Percentiles rank a stretch among this genome's conserved stretches.
phyloP scores from a whole-genome alignment of 805 yeast species.

The Schwanniomyces pseudopolymorphus region DNA sequence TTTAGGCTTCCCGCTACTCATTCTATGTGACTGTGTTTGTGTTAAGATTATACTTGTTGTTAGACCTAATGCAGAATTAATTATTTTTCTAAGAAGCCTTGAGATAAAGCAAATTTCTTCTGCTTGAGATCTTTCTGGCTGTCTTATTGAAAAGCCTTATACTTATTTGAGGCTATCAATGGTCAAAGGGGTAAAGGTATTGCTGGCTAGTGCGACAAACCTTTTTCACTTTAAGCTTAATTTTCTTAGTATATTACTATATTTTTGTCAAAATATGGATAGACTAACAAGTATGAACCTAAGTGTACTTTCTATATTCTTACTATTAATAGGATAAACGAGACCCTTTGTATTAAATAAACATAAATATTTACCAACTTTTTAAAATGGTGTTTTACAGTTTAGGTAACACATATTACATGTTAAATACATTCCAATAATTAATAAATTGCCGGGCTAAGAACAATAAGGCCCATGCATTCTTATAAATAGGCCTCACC shows the following conservation, averaged over 20 bases:
- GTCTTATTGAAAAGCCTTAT: neutral
- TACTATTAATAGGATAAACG: neutral
- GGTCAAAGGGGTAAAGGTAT: neutral
- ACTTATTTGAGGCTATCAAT: neutral
- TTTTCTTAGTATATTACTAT: neutral
- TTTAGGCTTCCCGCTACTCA: slow-evolving; percentile 27
- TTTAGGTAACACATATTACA: neutral
- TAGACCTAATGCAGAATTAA: neutral
- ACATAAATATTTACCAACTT: neutral
- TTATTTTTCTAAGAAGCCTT: neutral
- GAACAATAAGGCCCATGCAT: too few relatives aligned
- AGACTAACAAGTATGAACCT: neutral
- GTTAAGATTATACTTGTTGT: neutral
- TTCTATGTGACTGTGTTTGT: neutral
- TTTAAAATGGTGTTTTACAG: neutral
- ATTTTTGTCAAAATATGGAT: neutral
- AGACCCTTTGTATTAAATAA: neutral
- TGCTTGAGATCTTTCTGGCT: neutral
- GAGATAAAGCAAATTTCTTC: too few relatives aligned
- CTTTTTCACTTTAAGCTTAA: neutral
- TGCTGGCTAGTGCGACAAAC: neutral
- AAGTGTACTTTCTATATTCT: neutral
- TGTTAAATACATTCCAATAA: too few relatives aligned
- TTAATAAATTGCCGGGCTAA: too few relatives aligned
- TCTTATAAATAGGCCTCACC: too few relatives aligned